Evolutionary conservation across 306 rosid species (phyloP), one percentile per base, ranked within the genome.

Genomic region (Cicer yamashitae): DNA sequence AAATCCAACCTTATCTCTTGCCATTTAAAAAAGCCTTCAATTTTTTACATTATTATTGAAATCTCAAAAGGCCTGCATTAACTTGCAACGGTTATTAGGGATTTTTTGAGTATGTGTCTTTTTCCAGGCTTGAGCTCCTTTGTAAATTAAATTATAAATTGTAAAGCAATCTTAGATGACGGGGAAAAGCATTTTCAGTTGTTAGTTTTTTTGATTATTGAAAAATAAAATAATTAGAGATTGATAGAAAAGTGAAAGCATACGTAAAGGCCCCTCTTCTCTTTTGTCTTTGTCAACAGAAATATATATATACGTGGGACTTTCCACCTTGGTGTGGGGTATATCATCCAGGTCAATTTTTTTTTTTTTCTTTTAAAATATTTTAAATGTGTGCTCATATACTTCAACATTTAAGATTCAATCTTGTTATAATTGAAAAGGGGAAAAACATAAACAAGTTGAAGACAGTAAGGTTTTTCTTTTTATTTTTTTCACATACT

Each of bases 261-360:
- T 79, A 46, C 44, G 81, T 38, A 73, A 54, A 83, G 83, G 82
- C 50, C 81, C 60, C 70, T 79, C 74, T 57, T 54, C 70, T 76
- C 65, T 58, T 62, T 83, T 76, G 78, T 83, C 82, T 76, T 50
- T 71, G 82, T 76, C 71, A 84, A 58, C 74, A 72, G 82, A 82
- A 43, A 70, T 40, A 75, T 70, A 59, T 70, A 59, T 60, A 63
- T 83, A 45, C 9, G 70, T 59, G 75, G 76, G 81, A 75, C 67
- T 75, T 51, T 71, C 79, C 78, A 77, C 77, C 54, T 13, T 50
- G 40, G 61, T 75, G 87, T 84, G 83, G 87, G 87, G 80, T 63
- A 80, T 72, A 77, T 67, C 45, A 13, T 56, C 67, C 78, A 38
- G 68, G 75, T 76, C 79, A 62, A 60, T 53, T 44, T 67, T 22